Evolutionary conservation across 345 rosid genomes (phyloP).

Genomic region (Citrus australasica): DNA sequence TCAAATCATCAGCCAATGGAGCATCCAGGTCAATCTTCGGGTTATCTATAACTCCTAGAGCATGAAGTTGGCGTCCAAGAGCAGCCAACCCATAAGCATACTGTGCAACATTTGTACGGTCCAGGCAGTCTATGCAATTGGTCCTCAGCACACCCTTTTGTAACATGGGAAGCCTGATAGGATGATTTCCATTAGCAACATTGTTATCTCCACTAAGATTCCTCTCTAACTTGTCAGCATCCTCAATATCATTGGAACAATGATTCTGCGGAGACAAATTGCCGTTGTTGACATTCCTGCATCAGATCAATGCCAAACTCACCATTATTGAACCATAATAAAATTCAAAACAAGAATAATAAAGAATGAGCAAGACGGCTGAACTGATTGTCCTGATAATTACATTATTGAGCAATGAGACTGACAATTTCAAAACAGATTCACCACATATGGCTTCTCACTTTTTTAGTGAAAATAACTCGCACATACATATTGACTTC

Average conservation of each 20-base stretch:
- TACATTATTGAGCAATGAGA: neutral
- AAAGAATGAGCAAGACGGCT: neutral
- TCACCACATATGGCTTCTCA: conserved; percentile 1
- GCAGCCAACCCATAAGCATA: conserved; percentile 96
- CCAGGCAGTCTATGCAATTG: conserved; percentile 98
- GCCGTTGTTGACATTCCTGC: conserved; percentile 48
- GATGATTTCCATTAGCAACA: conserved; percentile 47
- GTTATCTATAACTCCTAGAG: conserved; percentile 59
- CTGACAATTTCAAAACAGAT: conserved; percentile 3
- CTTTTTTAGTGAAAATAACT: conserved; percentile 4
- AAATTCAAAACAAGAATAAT: neutral
- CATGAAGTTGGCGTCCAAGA: conserved; percentile 86
- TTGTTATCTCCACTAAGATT: conserved; percentile 36
- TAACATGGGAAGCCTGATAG: conserved; percentile 49
- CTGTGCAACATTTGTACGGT: conserved; percentile 99
- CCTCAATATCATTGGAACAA: conserved; percentile 43
- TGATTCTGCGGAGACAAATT: conserved; percentile 32
- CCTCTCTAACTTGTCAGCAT: conserved; percentile 38
- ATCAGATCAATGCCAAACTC: conserved; percentile 27
- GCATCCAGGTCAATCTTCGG: conserved; percentile 74
- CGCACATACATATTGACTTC: neutral
- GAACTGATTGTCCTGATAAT: neutral
- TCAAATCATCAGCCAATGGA: conserved; percentile 79
- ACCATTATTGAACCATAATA: conserved; percentile 4
- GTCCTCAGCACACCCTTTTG: conserved; percentile 95